Percentiles rank a stretch among this genome's conserved stretches.
These are phyloP conservation scores for Aspergillus clavatus DNA, from an alignment of 2,329 filamentous ascomycete species.

Conservation along the genomic window DNA sequence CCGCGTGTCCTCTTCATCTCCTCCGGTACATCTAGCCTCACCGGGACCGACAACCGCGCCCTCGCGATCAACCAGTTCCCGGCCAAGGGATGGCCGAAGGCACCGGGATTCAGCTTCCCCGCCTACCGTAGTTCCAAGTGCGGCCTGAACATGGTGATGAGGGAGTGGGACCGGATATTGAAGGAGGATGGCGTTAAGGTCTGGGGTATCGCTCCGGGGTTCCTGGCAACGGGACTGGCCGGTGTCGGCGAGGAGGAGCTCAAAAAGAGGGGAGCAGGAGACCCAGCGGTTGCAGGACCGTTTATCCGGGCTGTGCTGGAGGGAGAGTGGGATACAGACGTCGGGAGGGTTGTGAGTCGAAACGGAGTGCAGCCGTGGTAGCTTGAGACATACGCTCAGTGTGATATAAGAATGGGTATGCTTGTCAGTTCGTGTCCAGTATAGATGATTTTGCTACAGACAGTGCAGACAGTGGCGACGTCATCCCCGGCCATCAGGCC, in stretches of 20 bases:
- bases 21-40: conserved; percentile 7
- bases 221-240: conserved; percentile 46
- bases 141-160: conserved; percentile 49
- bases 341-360: conserved; percentile 33
- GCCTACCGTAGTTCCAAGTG: conserved; percentile 43
- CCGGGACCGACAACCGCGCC: conserved; percentile 8
- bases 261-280: conserved; percentile 21
- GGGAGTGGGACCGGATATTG: conserved; percentile 42
- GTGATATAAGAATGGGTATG: too few relatives aligned
- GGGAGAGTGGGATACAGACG: conserved; percentile 39
- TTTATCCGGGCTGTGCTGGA: conserved; percentile 41
- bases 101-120: conserved; percentile 6
- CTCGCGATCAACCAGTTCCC: conserved; percentile 5
- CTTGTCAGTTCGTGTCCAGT: too few relatives aligned
- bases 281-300: conserved; percentile 36
- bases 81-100: conserved; percentile 16
- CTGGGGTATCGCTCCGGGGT: conserved; percentile 47
- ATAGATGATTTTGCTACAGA: too few relatives aligned
- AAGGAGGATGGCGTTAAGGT: conserved; percentile 49
- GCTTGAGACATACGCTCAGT: too few relatives aligned
- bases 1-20: conserved; percentile 38
- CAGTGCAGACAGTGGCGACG: too few relatives aligned
- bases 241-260: conserved; percentile 24
- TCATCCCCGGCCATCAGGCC: too few relatives aligned
- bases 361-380: conserved; percentile 17